Evolutionary conservation across 768 basidiomycete species (phyloP).

Genomic region (Mycena filopes): DNA sequence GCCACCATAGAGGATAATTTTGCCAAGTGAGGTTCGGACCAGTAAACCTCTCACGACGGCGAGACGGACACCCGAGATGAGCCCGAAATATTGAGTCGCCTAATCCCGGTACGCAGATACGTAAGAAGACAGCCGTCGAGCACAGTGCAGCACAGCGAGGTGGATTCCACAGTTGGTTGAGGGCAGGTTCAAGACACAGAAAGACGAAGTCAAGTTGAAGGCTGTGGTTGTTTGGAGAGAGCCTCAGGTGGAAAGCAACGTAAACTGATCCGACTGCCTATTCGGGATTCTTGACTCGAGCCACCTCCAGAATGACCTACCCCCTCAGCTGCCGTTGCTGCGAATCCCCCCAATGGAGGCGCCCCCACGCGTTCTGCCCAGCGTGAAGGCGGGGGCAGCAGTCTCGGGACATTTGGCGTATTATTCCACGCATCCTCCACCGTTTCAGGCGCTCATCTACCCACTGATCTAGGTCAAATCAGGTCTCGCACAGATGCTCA

Average conservation of each 20-base stretch:
- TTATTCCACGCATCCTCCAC: conserved; percentile 14
- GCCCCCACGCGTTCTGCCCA: conserved; percentile 50
- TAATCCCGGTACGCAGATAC: not conserved
- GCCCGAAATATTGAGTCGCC: not conserved
- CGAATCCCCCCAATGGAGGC: conserved; percentile 38
- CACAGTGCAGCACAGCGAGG: too few relatives aligned
- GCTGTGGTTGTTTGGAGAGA: not conserved
- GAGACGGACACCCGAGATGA: not conserved
- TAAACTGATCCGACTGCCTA: not conserved
- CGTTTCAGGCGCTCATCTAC: not conserved
- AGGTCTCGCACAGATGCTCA: conserved; percentile 96
- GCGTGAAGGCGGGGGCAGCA: conserved; percentile 55
- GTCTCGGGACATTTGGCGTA: conserved; percentile 66
- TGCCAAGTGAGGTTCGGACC: not conserved
- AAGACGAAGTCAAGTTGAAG: not conserved
- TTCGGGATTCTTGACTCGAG: not conserved
- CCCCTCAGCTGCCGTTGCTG: not conserved
- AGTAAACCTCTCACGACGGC: not conserved
- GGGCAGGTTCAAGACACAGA: too few relatives aligned
- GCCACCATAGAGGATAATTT: not conserved
- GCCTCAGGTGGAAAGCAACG: not conserved
- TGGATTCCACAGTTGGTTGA: too few relatives aligned
- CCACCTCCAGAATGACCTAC: too few relatives aligned
- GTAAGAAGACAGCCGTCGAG: not conserved
- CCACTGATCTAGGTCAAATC: conserved; percentile 80